Conservation (phyloP, 441 rosid species). For the Cnidoscolus chayamansa region DNA sequence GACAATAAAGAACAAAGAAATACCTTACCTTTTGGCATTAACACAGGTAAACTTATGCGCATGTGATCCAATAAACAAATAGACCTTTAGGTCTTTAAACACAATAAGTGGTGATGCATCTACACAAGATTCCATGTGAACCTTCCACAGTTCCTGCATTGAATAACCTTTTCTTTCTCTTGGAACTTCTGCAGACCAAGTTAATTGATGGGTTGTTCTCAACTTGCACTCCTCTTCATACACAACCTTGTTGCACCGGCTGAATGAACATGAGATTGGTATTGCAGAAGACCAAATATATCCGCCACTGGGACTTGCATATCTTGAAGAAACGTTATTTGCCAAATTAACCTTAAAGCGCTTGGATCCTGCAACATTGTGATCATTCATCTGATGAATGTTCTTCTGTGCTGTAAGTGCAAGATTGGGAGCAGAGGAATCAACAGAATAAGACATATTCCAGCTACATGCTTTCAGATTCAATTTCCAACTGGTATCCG, state of each 20-base stretch:
- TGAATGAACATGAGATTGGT: constrained; percentile 51
- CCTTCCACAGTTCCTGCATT: constrained; percentile 73
- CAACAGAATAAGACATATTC: constrained; percentile 26
- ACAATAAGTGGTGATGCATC: constrained; percentile 90
- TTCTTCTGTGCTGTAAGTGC: constrained; percentile 27
- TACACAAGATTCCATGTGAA: constrained; percentile 82
- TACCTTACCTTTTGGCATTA: constrained; percentile 65
- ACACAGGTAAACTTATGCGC: constrained; percentile 62
- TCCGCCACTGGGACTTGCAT: constrained; percentile 21
- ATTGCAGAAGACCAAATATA: constrained; percentile 41
- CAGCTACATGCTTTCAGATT: constrained; percentile 30
- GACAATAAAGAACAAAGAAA: neutral
- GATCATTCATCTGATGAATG: constrained; percentile 27
- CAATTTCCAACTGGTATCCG: constrained; percentile 27
- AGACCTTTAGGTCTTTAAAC: constrained; percentile 49
- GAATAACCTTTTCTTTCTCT: constrained; percentile 38
- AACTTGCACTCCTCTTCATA: constrained; percentile 28
- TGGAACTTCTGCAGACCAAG: constrained; percentile 42
- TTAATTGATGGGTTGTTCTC: constrained; percentile 29
- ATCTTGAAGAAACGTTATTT: constrained; percentile 22
- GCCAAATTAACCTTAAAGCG: constrained; percentile 45
- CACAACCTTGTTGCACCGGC: constrained; percentile 71
- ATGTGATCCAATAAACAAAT: constrained; percentile 88
- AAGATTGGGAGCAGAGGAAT: constrained; percentile 28
- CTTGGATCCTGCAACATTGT: constrained; percentile 36